These are phyloP conservation scores for Singerocomus inundabilis DNA, from an alignment of 1,284 basidiomycete genomes.

Conservation along the genomic window DNA sequence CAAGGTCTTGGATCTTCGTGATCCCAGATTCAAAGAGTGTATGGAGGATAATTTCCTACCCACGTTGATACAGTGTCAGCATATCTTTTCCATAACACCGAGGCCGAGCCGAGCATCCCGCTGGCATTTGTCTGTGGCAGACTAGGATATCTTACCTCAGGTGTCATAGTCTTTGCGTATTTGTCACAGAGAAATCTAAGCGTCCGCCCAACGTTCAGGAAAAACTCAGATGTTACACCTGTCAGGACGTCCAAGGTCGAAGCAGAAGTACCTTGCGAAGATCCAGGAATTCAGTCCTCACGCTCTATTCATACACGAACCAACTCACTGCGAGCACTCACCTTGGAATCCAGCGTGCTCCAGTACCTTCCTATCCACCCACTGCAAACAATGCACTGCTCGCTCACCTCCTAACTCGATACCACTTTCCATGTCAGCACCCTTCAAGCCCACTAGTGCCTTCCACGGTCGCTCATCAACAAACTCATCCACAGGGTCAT, in stretches of 20 bases:
- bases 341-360: slow-evolving; percentile 92
- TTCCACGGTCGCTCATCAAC: slow-evolving; percentile 53
- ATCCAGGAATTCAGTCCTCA: slow-evolving; percentile 8
- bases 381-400: slow-evolving; percentile 61
- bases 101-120: not conserved
- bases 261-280: slow-evolving; percentile 54
- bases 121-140: slow-evolving; percentile 2
- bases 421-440: slow-evolving; percentile 17
- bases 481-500: slow-evolving; percentile 41
- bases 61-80: slow-evolving; percentile 6
- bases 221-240: slow-evolving; percentile 77
- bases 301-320: not conserved
- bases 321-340: slow-evolving; percentile 36
- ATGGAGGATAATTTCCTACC: slow-evolving; percentile 88
- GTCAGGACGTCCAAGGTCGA: slow-evolving; percentile 80
- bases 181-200: slow-evolving; percentile 82
- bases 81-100: slow-evolving; percentile 3
- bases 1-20: slow-evolving; percentile 72
- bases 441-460: slow-evolving; percentile 25
- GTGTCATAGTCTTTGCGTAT: slow-evolving; percentile 73
- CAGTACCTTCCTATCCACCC: slow-evolving; percentile 72
- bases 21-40: slow-evolving; percentile 86
- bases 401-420: slow-evolving; percentile 48
- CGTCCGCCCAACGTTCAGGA: slow-evolving; percentile 85
- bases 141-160: slow-evolving; percentile 59